Evolutionary conservation across 2,329 filamentous ascomycete species (phyloP), one percentile per base, ranked within the genome.

Genomic region (Pseudocercospora cruenta): DNA sequence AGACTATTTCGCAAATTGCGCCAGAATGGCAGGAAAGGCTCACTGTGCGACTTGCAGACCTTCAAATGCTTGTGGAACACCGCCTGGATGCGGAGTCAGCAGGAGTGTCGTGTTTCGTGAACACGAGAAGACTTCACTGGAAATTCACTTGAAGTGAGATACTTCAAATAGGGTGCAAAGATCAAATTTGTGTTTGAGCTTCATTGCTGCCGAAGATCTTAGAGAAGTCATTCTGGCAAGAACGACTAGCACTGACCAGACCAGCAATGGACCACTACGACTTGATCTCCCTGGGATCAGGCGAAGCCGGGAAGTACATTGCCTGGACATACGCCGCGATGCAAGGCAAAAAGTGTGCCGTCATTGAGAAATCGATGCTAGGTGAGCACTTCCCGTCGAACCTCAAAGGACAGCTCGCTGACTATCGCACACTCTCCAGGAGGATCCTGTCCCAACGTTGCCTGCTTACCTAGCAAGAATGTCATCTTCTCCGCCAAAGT

Each of bases 391-490:
- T 33, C 31, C 12, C 2, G 1, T 4, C 31, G 31, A 12, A 33
- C 4, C 31, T 33, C 31, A 33, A 33, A 33, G 9, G 31, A 12
- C 31, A 2, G 1, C 1, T 33, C 31, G 31, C 31, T 33, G 9
- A 33, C 31, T 10, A 33, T 33, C 31, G 31, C 31, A 4, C 10
- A 9, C 21, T n/a, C 43, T n/a, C 6, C n/a, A 47, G 43, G 43
- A n/a, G 43, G 54, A 6, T 59, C 64, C 2, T 67, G 64, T 28
- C 64, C 64, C 7, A 67, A 60, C 21, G 57, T 67, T n/a, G 64
- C 64, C n/a, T 67, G 60, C 43, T 36, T 64, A 1, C 60, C 64
- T 6, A 55, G 43, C 55, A 67, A 67, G 45, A 67, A 61, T 43
- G n/a, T 67, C 8, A 58, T 67, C 22, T 53, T 47, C 24, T 55